Conservation (phyloP, 2,329 filamentous ascomycete genomes). For the Botryosphaeria agaves region DNA sequence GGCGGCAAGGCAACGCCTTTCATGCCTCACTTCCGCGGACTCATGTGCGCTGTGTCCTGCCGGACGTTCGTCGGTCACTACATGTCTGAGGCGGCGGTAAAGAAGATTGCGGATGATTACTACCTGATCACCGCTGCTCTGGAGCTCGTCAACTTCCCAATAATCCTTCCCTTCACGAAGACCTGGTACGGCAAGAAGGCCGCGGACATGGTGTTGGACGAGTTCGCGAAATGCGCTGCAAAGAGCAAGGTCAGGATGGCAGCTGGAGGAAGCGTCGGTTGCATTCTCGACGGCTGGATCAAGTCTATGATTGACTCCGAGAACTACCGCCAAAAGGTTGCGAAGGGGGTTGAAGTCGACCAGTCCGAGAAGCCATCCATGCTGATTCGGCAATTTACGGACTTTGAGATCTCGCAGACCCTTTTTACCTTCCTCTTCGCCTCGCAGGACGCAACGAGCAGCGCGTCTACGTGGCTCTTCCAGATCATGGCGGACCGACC, state of each 20-base stretch:
- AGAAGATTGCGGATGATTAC: conserved; percentile 92
- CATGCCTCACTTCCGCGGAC: conserved; percentile 83
- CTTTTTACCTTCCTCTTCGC: conserved; percentile 95
- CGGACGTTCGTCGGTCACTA: conserved; percentile 96
- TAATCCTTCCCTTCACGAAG: conserved; percentile 89
- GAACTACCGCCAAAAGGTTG: conserved; percentile 62
- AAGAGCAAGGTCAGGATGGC: conserved; percentile 76
- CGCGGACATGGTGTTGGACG: conserved; percentile 74
- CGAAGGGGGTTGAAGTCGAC: conserved; percentile 50
- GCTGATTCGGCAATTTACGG: conserved; percentile 69
- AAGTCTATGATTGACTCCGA: conserved; percentile 75
- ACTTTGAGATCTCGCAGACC: conserved; percentile 84
- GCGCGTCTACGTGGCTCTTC: conserved; percentile 87
- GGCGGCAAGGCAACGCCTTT: conserved; percentile 63
- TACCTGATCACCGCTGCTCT: conserved; percentile 91
- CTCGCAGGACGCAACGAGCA: conserved; percentile 91
- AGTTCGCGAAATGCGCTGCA: conserved; percentile 80
- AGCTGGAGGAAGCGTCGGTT: conserved; percentile 68
- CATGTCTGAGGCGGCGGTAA: conserved; percentile 75
- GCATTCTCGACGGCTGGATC: conserved; percentile 94
- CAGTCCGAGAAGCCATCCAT: conserved; percentile 64
- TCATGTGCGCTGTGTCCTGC: conserved; percentile 89
- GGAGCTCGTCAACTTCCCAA: conserved; percentile 95
- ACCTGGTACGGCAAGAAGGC: conserved; percentile 97
- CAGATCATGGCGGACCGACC: conserved; percentile 86